Evolutionary conservation across 2,329 filamentous ascomycete species (phyloP).

Genomic region (Fusarium sp.): DNA sequence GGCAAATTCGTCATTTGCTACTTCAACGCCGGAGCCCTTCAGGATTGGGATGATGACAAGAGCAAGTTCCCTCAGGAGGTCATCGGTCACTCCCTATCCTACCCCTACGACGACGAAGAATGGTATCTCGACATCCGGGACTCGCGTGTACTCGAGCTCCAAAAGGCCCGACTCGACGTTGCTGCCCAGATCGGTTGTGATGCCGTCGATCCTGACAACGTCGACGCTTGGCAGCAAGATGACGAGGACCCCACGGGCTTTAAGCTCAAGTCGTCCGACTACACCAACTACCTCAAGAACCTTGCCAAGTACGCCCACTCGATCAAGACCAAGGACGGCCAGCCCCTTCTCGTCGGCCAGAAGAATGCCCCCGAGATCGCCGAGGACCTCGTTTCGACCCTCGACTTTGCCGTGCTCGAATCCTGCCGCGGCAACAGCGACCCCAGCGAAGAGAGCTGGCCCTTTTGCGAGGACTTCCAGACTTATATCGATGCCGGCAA

Average conservation of each 20-base stretch:
- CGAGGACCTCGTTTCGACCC: conserved; percentile 34
- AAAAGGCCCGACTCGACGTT: conserved; percentile 44
- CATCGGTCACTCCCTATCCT: conserved; percentile 40
- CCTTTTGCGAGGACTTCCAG: conserved; percentile 46
- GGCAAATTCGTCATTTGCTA: conserved; percentile 48
- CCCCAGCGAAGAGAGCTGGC: conserved; percentile 25
- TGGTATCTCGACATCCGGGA: conserved; percentile 45
- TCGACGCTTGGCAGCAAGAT: conserved; percentile 45
- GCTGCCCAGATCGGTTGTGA: conserved; percentile 46
- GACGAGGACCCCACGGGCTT: conserved; percentile 44
- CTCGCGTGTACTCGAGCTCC: conserved; percentile 40
- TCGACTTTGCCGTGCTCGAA: conserved; percentile 50
- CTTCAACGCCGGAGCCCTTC: conserved; percentile 47
- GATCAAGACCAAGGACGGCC: conserved; percentile 38
- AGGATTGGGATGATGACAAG: conserved; percentile 43
- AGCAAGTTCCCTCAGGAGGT: conserved; percentile 39
- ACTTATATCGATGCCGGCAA: conserved; percentile 43
- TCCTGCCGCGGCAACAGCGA: conserved; percentile 45
- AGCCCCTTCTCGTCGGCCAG: conserved; percentile 46
- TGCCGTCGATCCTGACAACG: conserved; percentile 49
- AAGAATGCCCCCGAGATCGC: conserved; percentile 47
- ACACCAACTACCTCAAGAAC: conserved; percentile 43
- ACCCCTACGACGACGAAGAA: conserved; percentile 43
- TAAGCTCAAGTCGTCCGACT: conserved; percentile 43
- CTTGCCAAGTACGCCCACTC: conserved; percentile 45